Evolutionary conservation across 2,329 filamentous ascomycete genomes (phyloP), one percentile per base, ranked within the genome.

Genomic region (Fusarium aywerte): DNA sequence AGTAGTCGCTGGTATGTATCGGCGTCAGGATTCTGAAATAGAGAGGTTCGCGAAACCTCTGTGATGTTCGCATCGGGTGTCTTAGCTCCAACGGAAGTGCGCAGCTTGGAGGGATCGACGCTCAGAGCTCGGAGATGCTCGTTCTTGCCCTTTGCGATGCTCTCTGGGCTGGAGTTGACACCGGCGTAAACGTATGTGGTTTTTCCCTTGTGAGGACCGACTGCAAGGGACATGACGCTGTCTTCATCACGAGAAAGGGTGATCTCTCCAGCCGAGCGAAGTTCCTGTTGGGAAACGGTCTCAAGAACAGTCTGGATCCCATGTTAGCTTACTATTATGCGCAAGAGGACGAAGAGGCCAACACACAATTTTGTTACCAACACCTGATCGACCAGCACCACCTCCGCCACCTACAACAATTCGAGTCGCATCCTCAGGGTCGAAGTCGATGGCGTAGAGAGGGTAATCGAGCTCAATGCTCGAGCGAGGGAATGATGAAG

Each of bases 331-430:
- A n/a, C n/a, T 44, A 12, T n/a, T 42, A 16, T 20, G n/a, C 16
- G 6, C 13, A 18, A 31, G 8, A 7, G 11, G 21, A 13, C 4
- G 11, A 11, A 21, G 15, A 36, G 36, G 47, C 45, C 25, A 27
- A 82, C 89, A 75, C 80, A 91, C 91, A 74, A 97, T 93, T 79
- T 93, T 93, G 82, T 97, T 97, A 57, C 89, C 89, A 21, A 97
- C 92, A 42, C 93, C 93, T 69, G 88, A 93, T 68, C 88, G 87
- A 47, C 91, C 89, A 67, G 92, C 89, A 49, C 95, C 95, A 68
- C 95, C 95, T 64, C 95, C 95, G 51, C 95, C 95, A 62, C 90
- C 93, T 35, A 97, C 92, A 10, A 97, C 82, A 23, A 97, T 83
- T 67, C 89, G 89, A 66, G 87, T 87, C 61, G 90, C 85, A 80